Evolutionary conservation across 2,329 filamentous ascomycete species (phyloP).

Genomic region (Paecilomyces variotii): DNA sequence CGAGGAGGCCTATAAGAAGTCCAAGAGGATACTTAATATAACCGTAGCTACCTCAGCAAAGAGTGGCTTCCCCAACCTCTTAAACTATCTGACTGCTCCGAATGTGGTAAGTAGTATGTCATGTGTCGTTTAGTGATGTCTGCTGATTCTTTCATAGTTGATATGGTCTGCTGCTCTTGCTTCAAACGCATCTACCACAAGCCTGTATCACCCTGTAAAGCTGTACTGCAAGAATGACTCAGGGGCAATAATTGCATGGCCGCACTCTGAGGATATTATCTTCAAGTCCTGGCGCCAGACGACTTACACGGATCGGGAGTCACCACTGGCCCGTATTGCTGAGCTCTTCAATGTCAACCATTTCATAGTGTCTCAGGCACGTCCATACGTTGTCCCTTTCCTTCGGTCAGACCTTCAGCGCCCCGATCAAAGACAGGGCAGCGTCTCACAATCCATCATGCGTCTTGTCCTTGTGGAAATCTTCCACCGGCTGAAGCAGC

Average conservation of each 20-base stretch:
- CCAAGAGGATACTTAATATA: conserved; percentile 83
- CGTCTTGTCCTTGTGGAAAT: conserved; percentile 68
- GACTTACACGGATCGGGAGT: conserved; percentile 58
- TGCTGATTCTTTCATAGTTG: conserved; percentile 42
- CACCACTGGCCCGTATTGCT: conserved; percentile 61
- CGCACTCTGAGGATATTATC: conserved; percentile 50
- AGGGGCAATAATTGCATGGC: conserved; percentile 67
- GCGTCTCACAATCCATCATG: conserved; percentile 49
- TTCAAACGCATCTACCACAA: conserved; percentile 43
- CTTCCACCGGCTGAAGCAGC: conserved; percentile 70
- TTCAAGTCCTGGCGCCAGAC: conserved; percentile 63
- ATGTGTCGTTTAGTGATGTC: background rate
- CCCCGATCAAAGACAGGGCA: conserved; percentile 52
- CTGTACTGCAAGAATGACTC: conserved; percentile 72
- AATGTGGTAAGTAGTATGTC: conserved; percentile 64
- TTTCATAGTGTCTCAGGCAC: conserved; percentile 87
- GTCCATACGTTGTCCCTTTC: conserved; percentile 83
- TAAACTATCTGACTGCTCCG: conserved; percentile 89
- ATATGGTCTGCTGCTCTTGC: conserved; percentile 43
- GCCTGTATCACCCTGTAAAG: conserved; percentile 57
- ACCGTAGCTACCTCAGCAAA: conserved; percentile 71
- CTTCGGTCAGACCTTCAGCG: conserved; percentile 73
- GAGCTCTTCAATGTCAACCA: conserved; percentile 91
- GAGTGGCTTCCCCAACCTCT: conserved; percentile 69
- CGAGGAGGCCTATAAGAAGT: conserved; percentile 80